Conservation (phyloP, 768 basidiomycete species). For the Tulasnella sp. region DNA sequence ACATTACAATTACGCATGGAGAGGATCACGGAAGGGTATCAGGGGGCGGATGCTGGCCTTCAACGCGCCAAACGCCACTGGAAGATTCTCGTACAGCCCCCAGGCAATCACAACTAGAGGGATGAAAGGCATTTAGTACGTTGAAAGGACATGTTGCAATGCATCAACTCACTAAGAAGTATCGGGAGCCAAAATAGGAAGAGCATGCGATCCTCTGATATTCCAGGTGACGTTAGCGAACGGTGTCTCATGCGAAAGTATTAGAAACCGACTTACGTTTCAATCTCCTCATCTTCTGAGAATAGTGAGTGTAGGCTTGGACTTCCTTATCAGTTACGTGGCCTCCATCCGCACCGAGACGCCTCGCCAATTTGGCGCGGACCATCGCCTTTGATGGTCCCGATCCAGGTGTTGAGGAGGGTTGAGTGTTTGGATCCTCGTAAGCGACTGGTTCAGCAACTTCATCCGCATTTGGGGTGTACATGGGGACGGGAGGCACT, state of each 20-base stretch:
- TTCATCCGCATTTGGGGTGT: slow-evolving; percentile 33
- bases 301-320: slow-evolving; percentile 67
- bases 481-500: slow-evolving; percentile 26
- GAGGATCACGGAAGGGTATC: slow-evolving; percentile 30
- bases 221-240: neutral
- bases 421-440: slow-evolving; percentile 31
- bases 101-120: slow-evolving; percentile 39
- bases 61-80: slow-evolving; percentile 34
- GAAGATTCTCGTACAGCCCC: slow-evolving; percentile 37
- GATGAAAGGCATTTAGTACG: neutral
- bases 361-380: slow-evolving; percentile 41
- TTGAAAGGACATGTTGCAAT: neutral
- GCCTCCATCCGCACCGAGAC: slow-evolving; percentile 53
- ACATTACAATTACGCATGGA: neutral
- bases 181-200: slow-evolving; percentile 86
- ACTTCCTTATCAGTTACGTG: slow-evolving; percentile 68
- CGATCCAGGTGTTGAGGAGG: slow-evolving; percentile 38
- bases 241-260: slow-evolving; percentile 21
- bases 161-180: slow-evolving; percentile 60
- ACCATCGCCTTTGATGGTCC: slow-evolving; percentile 37
- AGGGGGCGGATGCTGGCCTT: neutral
- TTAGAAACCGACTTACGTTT: slow-evolving; percentile 57
- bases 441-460: slow-evolving; percentile 36
- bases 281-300: slow-evolving; percentile 52
- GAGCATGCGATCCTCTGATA: slow-evolving; percentile 80